Base-by-base conservation (phyloP, 2,329 filamentous ascomycete genomes). In the Esteya vermicola region DNA sequence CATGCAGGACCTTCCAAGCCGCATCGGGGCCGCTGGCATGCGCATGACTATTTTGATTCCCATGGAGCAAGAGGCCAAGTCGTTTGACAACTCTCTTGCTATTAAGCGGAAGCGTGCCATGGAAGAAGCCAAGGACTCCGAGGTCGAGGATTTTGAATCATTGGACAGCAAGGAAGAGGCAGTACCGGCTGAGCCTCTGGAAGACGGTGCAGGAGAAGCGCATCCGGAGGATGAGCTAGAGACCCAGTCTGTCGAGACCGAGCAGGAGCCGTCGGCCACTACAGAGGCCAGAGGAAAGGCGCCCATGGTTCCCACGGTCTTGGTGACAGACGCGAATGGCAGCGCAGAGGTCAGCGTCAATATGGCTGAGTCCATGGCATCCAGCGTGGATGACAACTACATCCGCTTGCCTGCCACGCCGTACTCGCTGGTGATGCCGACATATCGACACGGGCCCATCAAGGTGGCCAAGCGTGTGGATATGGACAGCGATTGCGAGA, bases 391-490 rank as follows among this genome's bases (percentile, higher is more conserved):
- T 14, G 14, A 39, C 10, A 62, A 66, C 3, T 65, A 69, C 27
- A 50, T 73, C 27, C 70, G 64, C 47, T 56, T 69, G 35, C 57
- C 56, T 39, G 67, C 61, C 36, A 69, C 68, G 0, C 61, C 63
- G 0, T 72, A 58, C 46, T 71, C 69, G 0, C 42, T 67, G 21
- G 68, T 61, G 0, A 62, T 59, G 16, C 68, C 71, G 1, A 50
- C 52, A 3, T 70, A 72, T 49, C 60, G 60, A 8, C 74, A 78
- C 45, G 74, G 73, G 0, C 64, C 64, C 4, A 72, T 78, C 45
- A 62, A 69, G 4, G 54, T 77, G 36, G 51, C 62, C 38, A 67
- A 65, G 48, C 54, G n/a, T n/a, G n/a, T n/a, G n/a, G n/a, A n/a
- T n/a, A n/a, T n/a, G n/a, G n/a, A n/a, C n/a, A n/a, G n/a, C n/a